Conservation (phyloP, 177 flowering plant species). For the Tripterygium wilfordii region DNA sequence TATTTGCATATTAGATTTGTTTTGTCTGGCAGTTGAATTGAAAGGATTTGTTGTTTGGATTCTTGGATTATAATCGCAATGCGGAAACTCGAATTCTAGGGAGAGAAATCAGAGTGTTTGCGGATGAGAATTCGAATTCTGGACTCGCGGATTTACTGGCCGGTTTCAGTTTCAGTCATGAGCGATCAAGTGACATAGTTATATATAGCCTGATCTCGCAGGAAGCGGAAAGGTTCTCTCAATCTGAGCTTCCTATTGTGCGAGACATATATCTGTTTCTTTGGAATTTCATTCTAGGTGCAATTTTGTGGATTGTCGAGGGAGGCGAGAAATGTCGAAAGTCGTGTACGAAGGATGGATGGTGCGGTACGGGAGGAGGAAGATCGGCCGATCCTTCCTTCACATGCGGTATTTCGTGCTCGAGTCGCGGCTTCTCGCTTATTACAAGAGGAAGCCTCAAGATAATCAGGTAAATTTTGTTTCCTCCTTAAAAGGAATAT, state of each 20-base stretch:
- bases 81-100: too few relatives aligned
- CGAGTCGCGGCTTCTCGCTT: conserved; percentile 83
- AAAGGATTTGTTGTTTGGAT: too few relatives aligned
- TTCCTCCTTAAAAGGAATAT: conserved; percentile 6
- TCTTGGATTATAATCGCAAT: too few relatives aligned
- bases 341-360: conserved; percentile 98
- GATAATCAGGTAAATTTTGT: conserved; percentile 86
- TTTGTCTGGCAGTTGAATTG: too few relatives aligned
- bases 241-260: conserved; percentile 18
- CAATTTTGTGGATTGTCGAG: conserved; percentile 1
- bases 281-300: conserved; percentile 1
- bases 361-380: conserved; percentile 95
- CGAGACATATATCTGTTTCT: conserved; percentile 2
- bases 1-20: too few relatives aligned
- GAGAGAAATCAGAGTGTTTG: too few relatives aligned
- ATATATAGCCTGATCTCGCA: too few relatives aligned
- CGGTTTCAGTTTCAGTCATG: conserved; percentile 1
- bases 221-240: conserved; percentile 13
- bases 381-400: conserved; percentile 92
- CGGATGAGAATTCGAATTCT: too few relatives aligned
- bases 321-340: conserved; percentile 33
- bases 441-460: conserved; percentile 94
- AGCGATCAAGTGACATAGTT: conserved; percentile 18
- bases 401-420: conserved; percentile 98
- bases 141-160: too few relatives aligned